These are phyloP conservation scores for Fragilariopsis cylindrus DNA, from an alignment of 108 stramenopile species.

Conservation along the genomic window DNA sequence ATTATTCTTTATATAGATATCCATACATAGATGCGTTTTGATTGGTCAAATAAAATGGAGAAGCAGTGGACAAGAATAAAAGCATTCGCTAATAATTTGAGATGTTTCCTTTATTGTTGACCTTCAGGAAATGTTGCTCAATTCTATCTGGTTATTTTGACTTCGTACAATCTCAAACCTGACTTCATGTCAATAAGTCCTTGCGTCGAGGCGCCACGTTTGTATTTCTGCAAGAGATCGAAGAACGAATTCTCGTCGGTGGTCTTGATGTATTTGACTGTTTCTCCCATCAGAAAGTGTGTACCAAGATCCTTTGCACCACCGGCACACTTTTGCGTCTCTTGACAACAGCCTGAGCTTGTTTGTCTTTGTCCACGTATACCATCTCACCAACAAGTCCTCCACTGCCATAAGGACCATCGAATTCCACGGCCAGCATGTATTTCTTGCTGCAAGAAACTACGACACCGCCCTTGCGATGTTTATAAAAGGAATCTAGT, in stretches of 20 bases:
- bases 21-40: no score
- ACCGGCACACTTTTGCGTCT: background rate
- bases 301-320: background rate
- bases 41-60: no score
- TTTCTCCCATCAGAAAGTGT: background rate
- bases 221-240: background rate
- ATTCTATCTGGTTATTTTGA: no score
- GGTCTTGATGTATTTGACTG: background rate
- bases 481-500: background rate
- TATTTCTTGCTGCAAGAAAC: background rate
- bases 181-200: no score
- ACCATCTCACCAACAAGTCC: background rate
- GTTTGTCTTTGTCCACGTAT: background rate
- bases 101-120: no score
- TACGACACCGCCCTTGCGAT: background rate
- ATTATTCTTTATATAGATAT: no score
- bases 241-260: background rate
- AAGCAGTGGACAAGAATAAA: no score
- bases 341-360: conserved; percentile 1
- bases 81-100: no score
- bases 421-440: background rate
- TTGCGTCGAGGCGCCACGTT: background rate
- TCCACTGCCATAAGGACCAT: background rate
- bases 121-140: no score
- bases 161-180: no score